phyloP scores from a whole-genome alignment of 192 early-diverging fungal species.

The Coemansia sp. region DNA sequence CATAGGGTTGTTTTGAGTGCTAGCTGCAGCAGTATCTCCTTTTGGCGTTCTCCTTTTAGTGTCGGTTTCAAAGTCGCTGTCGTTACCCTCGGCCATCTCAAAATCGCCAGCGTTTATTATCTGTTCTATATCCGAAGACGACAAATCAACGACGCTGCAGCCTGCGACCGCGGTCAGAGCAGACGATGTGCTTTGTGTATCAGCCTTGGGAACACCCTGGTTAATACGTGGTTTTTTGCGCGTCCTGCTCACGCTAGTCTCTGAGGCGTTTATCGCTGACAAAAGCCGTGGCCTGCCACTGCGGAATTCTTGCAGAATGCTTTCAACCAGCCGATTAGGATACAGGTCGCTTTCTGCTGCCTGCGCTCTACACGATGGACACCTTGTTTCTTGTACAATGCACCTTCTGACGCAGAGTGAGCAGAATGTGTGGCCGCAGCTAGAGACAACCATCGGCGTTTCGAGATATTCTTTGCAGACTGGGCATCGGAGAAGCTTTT shows the following conservation, averaged over 20 bases:
- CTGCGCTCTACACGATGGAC: constrained; percentile 64
- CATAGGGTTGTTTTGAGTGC: not conserved
- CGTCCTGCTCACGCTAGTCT: not conserved
- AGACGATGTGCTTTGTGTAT: not conserved
- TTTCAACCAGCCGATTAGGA: constrained; percentile 47
- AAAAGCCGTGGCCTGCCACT: constrained; percentile 31
- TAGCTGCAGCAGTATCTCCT: not conserved
- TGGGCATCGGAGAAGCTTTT: constrained; percentile 69
- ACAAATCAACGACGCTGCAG: constrained; percentile 9
- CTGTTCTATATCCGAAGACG: constrained; percentile 15
- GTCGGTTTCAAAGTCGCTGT: constrained; percentile 37
- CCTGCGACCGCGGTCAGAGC: not conserved
- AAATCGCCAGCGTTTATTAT: constrained; percentile 18
- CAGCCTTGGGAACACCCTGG: not conserved
- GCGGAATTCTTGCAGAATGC: constrained; percentile 28
- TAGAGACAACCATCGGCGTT: constrained; percentile 59
- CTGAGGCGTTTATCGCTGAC: constrained; percentile 9
- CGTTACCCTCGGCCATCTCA: constrained; percentile 17
- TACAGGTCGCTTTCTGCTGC: constrained; percentile 39
- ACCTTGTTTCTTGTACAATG: constrained; percentile 59
- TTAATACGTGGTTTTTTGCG: not conserved
- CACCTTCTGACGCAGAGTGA: constrained; percentile 71
- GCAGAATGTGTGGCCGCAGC: constrained; percentile 77
- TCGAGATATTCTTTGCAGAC: constrained; percentile 74
- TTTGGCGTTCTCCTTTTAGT: not conserved